A percentile compares a stretch with the other conserved stretches of the same genome.
phyloP scores from a whole-genome alignment of 2,329 filamentous ascomycete genomes.

The Colletotrichum sp. region DNA sequence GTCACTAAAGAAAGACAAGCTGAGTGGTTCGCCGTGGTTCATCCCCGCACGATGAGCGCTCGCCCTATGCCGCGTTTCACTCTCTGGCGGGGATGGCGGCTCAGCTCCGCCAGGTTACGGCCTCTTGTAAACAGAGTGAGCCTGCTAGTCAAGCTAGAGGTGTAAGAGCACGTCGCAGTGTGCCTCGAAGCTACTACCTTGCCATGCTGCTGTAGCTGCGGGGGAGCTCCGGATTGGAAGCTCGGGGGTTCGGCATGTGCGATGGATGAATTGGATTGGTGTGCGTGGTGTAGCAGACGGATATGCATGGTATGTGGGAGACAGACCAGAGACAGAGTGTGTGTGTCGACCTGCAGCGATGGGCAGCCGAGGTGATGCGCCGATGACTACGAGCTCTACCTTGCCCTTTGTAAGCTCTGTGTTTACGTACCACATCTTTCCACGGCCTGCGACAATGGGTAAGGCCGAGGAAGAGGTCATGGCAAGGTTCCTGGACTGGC shows the following conservation, averaged over 20 bases:
- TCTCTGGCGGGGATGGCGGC: not conserved
- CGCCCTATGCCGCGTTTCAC: slow-evolving; percentile 3
- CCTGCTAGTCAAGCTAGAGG: not conserved
- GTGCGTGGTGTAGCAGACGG: not conserved
- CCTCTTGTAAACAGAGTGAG: not conserved
- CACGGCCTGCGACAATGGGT: not conserved
- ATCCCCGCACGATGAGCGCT: slow-evolving; percentile 13
- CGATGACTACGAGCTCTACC: slow-evolving; percentile 9
- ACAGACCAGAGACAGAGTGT: not conserved
- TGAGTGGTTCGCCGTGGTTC: not conserved
- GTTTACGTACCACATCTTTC: slow-evolving; percentile 10
- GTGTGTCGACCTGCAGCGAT: slow-evolving; percentile 4
- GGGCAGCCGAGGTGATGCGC: slow-evolving; percentile 9
- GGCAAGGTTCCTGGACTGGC: slow-evolving; percentile 2
- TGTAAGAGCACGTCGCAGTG: not conserved
- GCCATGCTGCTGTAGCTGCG: not conserved
- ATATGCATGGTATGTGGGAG: not conserved
- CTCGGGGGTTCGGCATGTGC: slow-evolving; percentile 20
- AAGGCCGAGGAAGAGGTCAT: slow-evolving; percentile 12
- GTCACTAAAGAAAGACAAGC: not conserved
- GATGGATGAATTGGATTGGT: not conserved
- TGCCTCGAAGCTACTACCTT: slow-evolving; percentile 4
- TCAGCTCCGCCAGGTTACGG: not conserved
- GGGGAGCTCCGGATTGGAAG: not conserved
- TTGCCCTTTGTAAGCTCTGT: slow-evolving; percentile 1